Percentiles rank a stretch among this genome's conserved stretches.
These are phyloP conservation scores for Xanthoconium stramineum DNA, from an alignment of 768 basidiomycete species.

Conservation along the genomic window DNA sequence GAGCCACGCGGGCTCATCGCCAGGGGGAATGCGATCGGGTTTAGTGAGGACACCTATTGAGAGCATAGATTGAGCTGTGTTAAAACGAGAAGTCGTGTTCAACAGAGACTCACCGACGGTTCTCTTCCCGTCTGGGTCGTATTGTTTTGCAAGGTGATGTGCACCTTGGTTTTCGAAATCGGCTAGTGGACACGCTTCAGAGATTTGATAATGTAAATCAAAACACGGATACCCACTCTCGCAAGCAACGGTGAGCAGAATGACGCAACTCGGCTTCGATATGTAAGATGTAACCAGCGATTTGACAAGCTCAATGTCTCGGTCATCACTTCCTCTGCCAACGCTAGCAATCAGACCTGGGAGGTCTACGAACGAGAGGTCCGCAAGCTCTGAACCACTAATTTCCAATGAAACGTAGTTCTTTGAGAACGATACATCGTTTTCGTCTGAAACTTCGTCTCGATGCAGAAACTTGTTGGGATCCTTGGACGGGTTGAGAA, in stretches of 20 bases:
- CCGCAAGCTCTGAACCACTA: conserved; percentile 55
- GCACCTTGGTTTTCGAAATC: conserved; percentile 82
- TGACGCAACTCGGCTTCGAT: conserved; percentile 62
- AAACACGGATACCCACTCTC: conserved; percentile 19
- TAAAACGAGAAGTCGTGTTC: conserved; percentile 30
- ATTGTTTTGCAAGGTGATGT: conserved; percentile 53
- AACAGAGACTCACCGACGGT: conserved; percentile 55
- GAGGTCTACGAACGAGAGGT: conserved; percentile 63
- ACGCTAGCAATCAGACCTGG: conserved; percentile 64
- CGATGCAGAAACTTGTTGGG: conserved; percentile 12
- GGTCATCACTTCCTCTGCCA: conserved; percentile 42
- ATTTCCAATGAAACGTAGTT: conserved; percentile 60
- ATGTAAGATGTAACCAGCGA: conserved; percentile 59
- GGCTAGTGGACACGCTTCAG: conserved; percentile 50
- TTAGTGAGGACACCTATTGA: conserved; percentile 52
- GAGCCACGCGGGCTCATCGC: conserved; percentile 45
- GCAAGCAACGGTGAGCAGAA: conserved; percentile 60
- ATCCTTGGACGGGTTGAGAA: conserved; percentile 51
- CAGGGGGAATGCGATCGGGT: conserved; percentile 51
- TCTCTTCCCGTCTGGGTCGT: conserved; percentile 60
- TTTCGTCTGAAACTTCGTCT: conserved; percentile 10
- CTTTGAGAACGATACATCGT: conserved; percentile 43
- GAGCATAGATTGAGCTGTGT: not conserved
- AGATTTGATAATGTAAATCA: conserved; percentile 20
- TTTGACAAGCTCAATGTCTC: conserved; percentile 62